phyloP scores from a whole-genome alignment of 768 basidiomycete species.

The Mycena galopus region DNA sequence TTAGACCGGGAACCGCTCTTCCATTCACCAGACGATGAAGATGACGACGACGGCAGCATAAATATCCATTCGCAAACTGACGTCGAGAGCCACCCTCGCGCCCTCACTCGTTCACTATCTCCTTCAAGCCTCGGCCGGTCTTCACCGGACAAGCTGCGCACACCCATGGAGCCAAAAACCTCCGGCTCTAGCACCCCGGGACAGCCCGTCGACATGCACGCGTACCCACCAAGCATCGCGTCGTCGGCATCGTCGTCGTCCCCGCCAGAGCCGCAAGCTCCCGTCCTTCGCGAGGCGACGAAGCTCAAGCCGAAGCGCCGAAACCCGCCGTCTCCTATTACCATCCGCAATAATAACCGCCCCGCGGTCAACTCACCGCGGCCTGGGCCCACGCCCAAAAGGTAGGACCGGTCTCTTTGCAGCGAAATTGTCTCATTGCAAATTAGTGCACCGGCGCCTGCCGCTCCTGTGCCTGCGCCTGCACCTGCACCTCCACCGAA shows the following conservation, averaged over 20 bases:
- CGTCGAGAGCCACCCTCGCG: slow-evolving; percentile 59
- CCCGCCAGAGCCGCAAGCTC: slow-evolving; percentile 45
- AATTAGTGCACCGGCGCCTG: not conserved
- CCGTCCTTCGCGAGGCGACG: slow-evolving; percentile 43
- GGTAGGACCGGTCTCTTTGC: not conserved
- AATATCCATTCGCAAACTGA: slow-evolving; percentile 47
- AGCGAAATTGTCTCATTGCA: not conserved
- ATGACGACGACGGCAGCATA: slow-evolving; percentile 54
- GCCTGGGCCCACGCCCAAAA: slow-evolving; percentile 25
- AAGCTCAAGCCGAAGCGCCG: slow-evolving; percentile 56
- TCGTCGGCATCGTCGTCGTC: slow-evolving; percentile 49
- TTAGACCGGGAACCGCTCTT: slow-evolving; percentile 76
- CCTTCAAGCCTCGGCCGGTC: slow-evolving; percentile 38
- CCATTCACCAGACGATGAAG: slow-evolving; percentile 64
- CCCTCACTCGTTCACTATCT: slow-evolving; percentile 51
- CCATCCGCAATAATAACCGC: slow-evolving; percentile 45
- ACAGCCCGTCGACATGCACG: slow-evolving; percentile 57
- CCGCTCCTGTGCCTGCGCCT: slow-evolving; percentile 29
- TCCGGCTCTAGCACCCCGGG: slow-evolving; percentile 49
- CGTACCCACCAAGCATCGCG: slow-evolving; percentile 73
- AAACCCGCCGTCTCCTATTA: slow-evolving; percentile 57
- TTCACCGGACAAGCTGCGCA: slow-evolving; percentile 44
- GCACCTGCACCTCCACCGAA: slow-evolving; percentile 37
- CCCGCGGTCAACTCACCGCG: slow-evolving; percentile 53
- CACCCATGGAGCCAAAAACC: slow-evolving; percentile 57